Percentiles rank a stretch among this genome's conserved stretches.
phyloP scores from a whole-genome alignment of 768 basidiomycete species.

The Termitomyces titanicus region DNA sequence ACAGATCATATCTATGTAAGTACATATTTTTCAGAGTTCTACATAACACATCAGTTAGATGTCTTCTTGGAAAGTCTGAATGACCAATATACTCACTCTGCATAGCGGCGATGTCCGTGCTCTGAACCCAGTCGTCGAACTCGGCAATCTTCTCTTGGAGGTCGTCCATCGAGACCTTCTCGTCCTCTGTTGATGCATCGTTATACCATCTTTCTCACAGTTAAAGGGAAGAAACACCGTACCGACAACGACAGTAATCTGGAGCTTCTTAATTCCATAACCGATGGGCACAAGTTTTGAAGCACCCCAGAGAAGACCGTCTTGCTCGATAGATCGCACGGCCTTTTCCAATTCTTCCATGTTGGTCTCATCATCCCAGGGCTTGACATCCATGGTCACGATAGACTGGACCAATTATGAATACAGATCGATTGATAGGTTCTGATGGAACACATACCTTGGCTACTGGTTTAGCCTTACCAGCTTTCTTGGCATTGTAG shows the following conservation, averaged over 20 bases:
- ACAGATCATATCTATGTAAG: background rate
- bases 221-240: conserved; percentile 19
- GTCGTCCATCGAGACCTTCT: conserved; percentile 88
- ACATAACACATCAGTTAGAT: conserved; percentile 7
- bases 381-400: conserved; percentile 97
- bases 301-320: conserved; percentile 94
- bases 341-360: conserved; percentile 81
- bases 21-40: conserved; percentile 17
- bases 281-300: conserved; percentile 92
- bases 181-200: conserved; percentile 66
- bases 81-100: conserved; percentile 58
- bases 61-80: background rate
- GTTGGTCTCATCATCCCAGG: conserved; percentile 99
- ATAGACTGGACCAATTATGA: conserved; percentile 62
- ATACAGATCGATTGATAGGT: conserved; percentile 2
- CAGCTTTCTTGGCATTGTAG: conserved; percentile 91
- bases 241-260: conserved; percentile 60
- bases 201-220: conserved; percentile 2
- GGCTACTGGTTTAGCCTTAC: conserved; percentile 82
- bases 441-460: conserved; percentile 49
- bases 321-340: conserved; percentile 83
- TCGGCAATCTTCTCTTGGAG: conserved; percentile 88
- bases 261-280: conserved; percentile 91
- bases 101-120: conserved; percentile 90
- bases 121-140: conserved; percentile 88